phyloP scores from a whole-genome alignment of 1,284 basidiomycete species.

The Flammula alnicola region DNA sequence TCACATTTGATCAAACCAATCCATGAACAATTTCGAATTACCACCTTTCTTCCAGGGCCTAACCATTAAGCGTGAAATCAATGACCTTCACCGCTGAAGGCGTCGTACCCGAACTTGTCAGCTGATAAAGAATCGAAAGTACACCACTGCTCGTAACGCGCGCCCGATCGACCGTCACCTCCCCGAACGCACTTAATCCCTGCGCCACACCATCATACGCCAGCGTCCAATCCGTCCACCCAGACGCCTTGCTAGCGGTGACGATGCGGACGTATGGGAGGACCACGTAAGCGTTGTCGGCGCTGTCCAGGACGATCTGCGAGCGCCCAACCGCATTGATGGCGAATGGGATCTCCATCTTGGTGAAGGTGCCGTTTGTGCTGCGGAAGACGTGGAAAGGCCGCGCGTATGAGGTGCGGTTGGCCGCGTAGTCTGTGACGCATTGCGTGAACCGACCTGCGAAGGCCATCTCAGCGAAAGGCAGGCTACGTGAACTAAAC shows the following conservation, averaged over 20 bases:
- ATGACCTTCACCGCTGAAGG: slow-evolving; percentile 40
- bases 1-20: too few relatives aligned
- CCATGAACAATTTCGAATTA: too few relatives aligned
- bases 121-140: slow-evolving; percentile 46
- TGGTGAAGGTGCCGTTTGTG: slow-evolving; percentile 42
- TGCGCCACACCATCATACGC: slow-evolving; percentile 42
- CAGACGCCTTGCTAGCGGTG: slow-evolving; percentile 44
- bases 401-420: slow-evolving; percentile 37
- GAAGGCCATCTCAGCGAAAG: neutral
- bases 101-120: slow-evolving; percentile 42
- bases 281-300: slow-evolving; percentile 46
- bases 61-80: slow-evolving; percentile 42
- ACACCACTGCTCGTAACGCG: slow-evolving; percentile 37
- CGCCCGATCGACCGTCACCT: slow-evolving; percentile 46
- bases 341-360: slow-evolving; percentile 47
- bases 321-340: slow-evolving; percentile 46
- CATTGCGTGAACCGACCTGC: slow-evolving; percentile 48
- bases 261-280: slow-evolving; percentile 44
- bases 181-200: slow-evolving; percentile 47
- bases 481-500: neutral
- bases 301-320: slow-evolving; percentile 44
- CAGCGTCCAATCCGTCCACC: slow-evolving; percentile 49
- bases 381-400: slow-evolving; percentile 46
- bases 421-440: slow-evolving; percentile 42
- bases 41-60: too few relatives aligned